Base-by-base conservation (phyloP, 768 basidiomycete species). In the Dacryopinax primogenitus region DNA sequence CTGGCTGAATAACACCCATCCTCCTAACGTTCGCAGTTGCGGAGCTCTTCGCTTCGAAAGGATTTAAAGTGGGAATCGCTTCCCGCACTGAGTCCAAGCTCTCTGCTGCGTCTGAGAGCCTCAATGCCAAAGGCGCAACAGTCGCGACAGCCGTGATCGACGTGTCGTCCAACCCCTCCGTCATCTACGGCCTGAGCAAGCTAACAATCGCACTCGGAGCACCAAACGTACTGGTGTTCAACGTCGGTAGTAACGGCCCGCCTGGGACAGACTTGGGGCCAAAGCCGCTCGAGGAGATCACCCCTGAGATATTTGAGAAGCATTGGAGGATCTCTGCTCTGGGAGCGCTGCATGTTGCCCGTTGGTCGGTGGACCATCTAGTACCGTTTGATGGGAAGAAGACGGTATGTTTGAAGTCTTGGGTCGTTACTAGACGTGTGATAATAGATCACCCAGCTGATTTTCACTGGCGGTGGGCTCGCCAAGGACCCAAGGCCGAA, bases 241-340 rank as follows among this genome's bases (percentile, higher is more conserved):
- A 58, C 51, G 51, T 58, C 3, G 51, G 51, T 11, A 58, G 51
- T 30, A 58, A 58, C 51, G 51, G 51, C 13, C 51, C 51, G 26
- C 26, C 23, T 15, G 51, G 51, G 51, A 58, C 51, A 15, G 51
- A 58, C 26, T 30, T 58, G 51, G 51, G 51, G 3, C 51, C 51
- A 30, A 58, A 58, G 51, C 51, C 51, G 51, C 30, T 58, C 26
- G 51, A 58, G 30, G 51, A 58, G 51, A 58, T 58, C 51, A 58
- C 51, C 26, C 51, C 51, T 6, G 51, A 13, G 51, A 58, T 58
- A 23, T 58, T 58, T 58, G 51, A 58, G 51, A 58, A 58, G 51
- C 51, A 58, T 21, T 58, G 51, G 51, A 58, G 51, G 51, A 58
- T 58, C 51, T 58, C 51, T 3, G 51, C 13, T 23, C 51, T 58